phyloP scores from a whole-genome alignment of 176 grass and related monocot genomes.

The Musa beccarii region DNA sequence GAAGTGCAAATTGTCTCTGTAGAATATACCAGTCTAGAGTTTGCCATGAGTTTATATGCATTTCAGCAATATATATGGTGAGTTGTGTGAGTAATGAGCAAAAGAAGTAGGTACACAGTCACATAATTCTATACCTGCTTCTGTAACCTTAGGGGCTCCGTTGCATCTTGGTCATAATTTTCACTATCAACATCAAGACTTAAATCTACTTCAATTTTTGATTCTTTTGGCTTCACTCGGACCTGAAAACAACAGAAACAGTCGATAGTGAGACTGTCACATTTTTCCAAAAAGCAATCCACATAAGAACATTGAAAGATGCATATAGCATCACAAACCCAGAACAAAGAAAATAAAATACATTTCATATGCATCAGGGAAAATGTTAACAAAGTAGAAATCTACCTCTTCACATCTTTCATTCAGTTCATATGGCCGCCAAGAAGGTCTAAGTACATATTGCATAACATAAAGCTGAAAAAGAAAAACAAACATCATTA shows the following conservation, averaged over 20 bases:
- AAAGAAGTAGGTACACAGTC: not conserved
- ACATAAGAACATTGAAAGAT: not conserved
- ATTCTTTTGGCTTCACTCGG: slow-evolving; percentile 52
- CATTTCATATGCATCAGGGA: not conserved
- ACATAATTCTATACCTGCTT: slow-evolving; percentile 40
- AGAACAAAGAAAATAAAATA: slow-evolving; percentile 8
- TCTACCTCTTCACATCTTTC: slow-evolving; percentile 75
- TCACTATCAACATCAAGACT: slow-evolving; percentile 40
- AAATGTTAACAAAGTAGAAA: slow-evolving; percentile 1
- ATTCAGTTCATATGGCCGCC: slow-evolving; percentile 70
- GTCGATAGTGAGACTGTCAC: not conserved
- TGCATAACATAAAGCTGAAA: slow-evolving; percentile 84
- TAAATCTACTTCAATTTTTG: slow-evolving; percentile 76
- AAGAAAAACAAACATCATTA: slow-evolving; percentile 21
- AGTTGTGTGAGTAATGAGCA: slow-evolving; percentile 8
- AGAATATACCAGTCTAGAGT: not conserved
- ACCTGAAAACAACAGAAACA: slow-evolving; percentile 38
- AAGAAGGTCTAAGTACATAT: slow-evolving; percentile 74
- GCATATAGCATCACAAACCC: slow-evolving; percentile 2
- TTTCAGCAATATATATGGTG: slow-evolving; percentile 8
- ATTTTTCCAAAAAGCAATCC: not conserved
- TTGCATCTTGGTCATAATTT: slow-evolving; percentile 59
- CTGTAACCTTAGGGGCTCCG: slow-evolving; percentile 27
- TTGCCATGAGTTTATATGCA: not conserved
- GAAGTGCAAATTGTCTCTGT: no score